Base-by-base conservation (phyloP, 192 early-diverging fungal genomes). In the Coemansia sp. region DNA sequence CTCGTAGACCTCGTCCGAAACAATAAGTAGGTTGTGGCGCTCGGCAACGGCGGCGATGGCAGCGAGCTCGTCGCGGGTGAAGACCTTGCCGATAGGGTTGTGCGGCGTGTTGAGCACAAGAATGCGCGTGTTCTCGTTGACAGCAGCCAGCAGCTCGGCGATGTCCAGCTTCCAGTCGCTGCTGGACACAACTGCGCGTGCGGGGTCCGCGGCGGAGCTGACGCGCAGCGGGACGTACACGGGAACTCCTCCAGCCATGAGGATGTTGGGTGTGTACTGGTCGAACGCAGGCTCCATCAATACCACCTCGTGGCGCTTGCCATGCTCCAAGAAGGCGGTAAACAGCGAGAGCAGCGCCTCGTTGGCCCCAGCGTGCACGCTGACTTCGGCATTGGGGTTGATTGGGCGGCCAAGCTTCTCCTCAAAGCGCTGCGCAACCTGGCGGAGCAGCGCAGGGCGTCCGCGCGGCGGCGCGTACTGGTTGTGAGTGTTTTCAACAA, bases 251-350 rank as follows among this genome's bases (percentile, higher is more conserved):
- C 95, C 95, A 30, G 92, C 91, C 86, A 98, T 91, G 12, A 84
- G 85, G 53, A 97, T 88, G 71, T 92, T 92, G 55, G 90, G 84
- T 80, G 90, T 90, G 73, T 98, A 98, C 83, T 91, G 91, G 73
- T 98, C 96, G 83, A 97, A 98, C 69, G 92, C 95, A 3, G 96
- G 96, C 81, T 96, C 93, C 88, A 98, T 95, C 58, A 94, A 78
- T 58, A 98, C 93, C 39, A 94, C 95, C 62, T 96, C 95, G 60
- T 92, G 87, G 5, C 88, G 89, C 68, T 77, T 68, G 38, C 79
- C 74, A 21, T 90, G 88, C 75, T 94, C 85, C 65, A 98, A 72
- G 60, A 93, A 94, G 21, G 88, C 89, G 14, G 90, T 88, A 82
- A 93, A 95, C 43, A 91, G 93, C 20, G 91, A 90, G 73, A 88